Conservation (phyloP, 192 early-diverging fungal species). For the Anaeromyces robustus region DNA sequence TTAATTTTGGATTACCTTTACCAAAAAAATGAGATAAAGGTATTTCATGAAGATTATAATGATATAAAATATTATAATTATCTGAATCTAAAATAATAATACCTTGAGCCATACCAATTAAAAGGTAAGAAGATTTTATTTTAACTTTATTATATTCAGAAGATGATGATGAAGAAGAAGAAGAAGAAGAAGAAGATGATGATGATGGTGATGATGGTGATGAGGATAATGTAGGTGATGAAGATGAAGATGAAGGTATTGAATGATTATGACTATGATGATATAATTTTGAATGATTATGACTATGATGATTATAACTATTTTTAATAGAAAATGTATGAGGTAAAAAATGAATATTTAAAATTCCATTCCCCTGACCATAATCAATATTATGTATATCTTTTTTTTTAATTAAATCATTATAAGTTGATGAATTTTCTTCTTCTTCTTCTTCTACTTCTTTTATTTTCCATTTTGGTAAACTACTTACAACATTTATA, state of each 20-base stretch:
- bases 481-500: not conserved
- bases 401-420: no score
- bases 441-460: not conserved
- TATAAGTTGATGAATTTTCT: no score
- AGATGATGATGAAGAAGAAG: no score
- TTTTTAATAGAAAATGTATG: not conserved
- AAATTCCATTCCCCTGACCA: not conserved
- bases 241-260: no score
- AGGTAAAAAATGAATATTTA: not conserved
- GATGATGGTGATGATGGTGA: no score
- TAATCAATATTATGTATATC: not conserved
- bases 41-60: not conserved
- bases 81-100: not conserved
- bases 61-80: not conserved
- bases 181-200: not conserved
- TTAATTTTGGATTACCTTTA: not conserved
- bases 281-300: no score
- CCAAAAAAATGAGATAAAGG: not conserved
- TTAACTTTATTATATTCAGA: not conserved
- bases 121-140: not conserved
- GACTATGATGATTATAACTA: no score
- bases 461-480: not conserved
- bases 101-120: not conserved
- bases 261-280: no score
- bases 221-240: no score